Evolutionary conservation across 108 stramenopile genomes (phyloP), one percentile per base, ranked within the genome.

Genomic region (Conticribra weissflogii): DNA sequence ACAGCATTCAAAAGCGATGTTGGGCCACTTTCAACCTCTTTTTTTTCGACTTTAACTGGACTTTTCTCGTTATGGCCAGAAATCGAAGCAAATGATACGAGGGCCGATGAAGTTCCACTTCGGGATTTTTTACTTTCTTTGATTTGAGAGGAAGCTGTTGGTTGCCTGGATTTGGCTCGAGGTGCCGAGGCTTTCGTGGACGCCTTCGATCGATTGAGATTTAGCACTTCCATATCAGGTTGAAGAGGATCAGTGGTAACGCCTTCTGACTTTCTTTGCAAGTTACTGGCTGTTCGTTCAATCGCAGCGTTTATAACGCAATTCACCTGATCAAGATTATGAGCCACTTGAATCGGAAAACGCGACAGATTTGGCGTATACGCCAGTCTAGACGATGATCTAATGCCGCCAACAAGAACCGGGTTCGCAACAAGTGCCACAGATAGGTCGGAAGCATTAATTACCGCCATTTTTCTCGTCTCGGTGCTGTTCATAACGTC

Each of bases 341-440:
- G 12, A 9, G 36, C 36, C 36, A 5, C 36, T 41, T 41, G 5
- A 12, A 5, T 41, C 5, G 5, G 8, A 9, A 12, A 41, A 41
- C 36, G 5, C 36, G 36, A 41, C 12, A 41, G 5, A 9, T 24
- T 28, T 28, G 28, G 61, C 46, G 48, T 47, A 45, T 1, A 29
- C 23, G 61, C 12, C 19, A 62, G 21, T 4, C 61, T 23, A 27
- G 61, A 62, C 4, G 61, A 62, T 47, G 61, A 41, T 12, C 36
- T 41, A 41, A 5, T 41, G 12, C 61, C 21, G 44, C 61, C 61
- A 4, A 28, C 61, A 47, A 62, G 44, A 44, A 62, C 9, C 47
- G 46, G 61, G 28, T 49, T 17, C 3, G 61, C 47, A 24, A 47
- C 61, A n/a, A 62, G 21, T 47, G 46, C 27, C 2, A 8, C 27